Conservation (phyloP, 1,284 basidiomycete species). For the Sparassis latifolia region DNA sequence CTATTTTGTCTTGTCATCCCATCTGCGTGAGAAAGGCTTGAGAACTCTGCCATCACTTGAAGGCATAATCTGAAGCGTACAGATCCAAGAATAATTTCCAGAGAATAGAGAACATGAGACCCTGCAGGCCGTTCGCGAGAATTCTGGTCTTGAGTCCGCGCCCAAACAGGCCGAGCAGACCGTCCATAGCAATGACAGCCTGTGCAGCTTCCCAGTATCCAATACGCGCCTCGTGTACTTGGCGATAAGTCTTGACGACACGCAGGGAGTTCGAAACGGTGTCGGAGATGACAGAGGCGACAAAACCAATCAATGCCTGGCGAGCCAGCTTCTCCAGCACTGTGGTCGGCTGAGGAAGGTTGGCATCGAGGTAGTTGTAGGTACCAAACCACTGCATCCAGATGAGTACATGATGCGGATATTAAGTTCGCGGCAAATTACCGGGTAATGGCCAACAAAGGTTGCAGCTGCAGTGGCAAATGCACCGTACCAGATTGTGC, state of each 20-base stretch:
- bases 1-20: slow-evolving; percentile 33
- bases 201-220: slow-evolving; percentile 67
- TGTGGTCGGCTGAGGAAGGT: slow-evolving; percentile 53
- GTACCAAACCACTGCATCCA: slow-evolving; percentile 62
- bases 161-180: slow-evolving; percentile 64
- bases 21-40: slow-evolving; percentile 18
- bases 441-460: slow-evolving; percentile 86
- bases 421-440: slow-evolving; percentile 21
- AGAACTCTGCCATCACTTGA: not conserved
- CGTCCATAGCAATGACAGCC: slow-evolving; percentile 61
- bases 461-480: slow-evolving; percentile 85
- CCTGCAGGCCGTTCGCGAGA: slow-evolving; percentile 80
- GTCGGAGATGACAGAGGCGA: slow-evolving; percentile 76
- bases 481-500: slow-evolving; percentile 82
- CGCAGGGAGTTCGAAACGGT: slow-evolving; percentile 80
- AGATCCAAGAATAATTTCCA: slow-evolving; percentile 84
- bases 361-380: slow-evolving; percentile 72
- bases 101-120: slow-evolving; percentile 77
- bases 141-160: slow-evolving; percentile 81
- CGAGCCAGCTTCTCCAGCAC: slow-evolving; percentile 56
- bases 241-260: slow-evolving; percentile 90
- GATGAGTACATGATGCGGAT: not conserved
- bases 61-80: slow-evolving; percentile 38
- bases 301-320: slow-evolving; percentile 84
- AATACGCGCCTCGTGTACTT: slow-evolving; percentile 75